These are phyloP conservation scores for Poa annua DNA, from an alignment of 176 grass and related monocot species.

Conservation along the genomic window DNA sequence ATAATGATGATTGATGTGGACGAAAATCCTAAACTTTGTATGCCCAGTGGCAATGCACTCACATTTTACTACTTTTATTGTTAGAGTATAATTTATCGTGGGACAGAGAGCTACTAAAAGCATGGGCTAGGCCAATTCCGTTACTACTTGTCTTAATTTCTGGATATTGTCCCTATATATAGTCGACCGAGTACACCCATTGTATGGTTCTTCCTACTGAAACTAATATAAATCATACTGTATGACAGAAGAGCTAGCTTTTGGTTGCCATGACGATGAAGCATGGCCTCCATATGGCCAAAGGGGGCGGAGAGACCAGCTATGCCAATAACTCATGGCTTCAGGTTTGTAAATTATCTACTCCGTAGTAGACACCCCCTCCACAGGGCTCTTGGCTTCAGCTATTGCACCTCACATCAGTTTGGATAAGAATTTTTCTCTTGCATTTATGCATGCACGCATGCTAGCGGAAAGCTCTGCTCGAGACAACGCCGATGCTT, in stretches of 20 bases:
- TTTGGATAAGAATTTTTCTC: neutral
- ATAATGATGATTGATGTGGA: too few species aligned
- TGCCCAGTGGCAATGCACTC: too few species aligned
- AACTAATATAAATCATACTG: neutral
- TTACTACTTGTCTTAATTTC: neutral
- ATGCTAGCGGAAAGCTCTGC: slow-evolving; percentile 40
- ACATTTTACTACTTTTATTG: too few species aligned
- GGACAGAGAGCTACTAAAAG: too few species aligned
- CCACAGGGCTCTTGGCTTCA: neutral
- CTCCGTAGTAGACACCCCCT: neutral
- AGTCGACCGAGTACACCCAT: neutral
- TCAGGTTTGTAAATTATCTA: neutral
- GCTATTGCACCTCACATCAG: neutral
- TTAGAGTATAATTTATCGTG: too few species aligned
- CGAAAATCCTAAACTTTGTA: too few species aligned
- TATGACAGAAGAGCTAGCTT: too few species aligned
- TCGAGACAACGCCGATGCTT: slow-evolving; percentile 13
- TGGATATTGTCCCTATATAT: neutral
- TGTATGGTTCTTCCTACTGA: neutral
- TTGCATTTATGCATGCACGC: neutral
- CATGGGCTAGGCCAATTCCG: too few species aligned
- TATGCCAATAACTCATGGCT: neutral
- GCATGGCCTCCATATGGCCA: neutral
- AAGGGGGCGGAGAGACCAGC: neutral
- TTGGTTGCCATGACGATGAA: too few species aligned